Base-by-base conservation (phyloP, 2,329 filamentous ascomycete species). In the Grosmannia serpens region DNA sequence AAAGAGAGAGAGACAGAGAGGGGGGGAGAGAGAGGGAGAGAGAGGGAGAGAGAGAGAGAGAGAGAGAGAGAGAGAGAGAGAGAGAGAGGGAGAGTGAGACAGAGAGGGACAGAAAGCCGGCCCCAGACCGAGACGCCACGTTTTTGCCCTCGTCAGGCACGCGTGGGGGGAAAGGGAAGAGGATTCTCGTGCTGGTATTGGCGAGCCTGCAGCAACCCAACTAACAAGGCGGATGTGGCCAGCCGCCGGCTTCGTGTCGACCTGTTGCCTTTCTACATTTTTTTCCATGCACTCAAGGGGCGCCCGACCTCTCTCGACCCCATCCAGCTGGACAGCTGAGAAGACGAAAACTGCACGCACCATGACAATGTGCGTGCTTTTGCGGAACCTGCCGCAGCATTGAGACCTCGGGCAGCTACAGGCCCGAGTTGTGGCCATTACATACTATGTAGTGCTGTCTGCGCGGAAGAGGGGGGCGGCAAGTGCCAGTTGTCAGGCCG, bases 401-500 rank as follows among this genome's bases (percentile, higher is more conserved):
- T 15, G 17, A 35, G 27, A 11, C 50, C 50, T 53, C 50, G 50
- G 50, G 50, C 50, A 52, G 7, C 27, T 33, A 52, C 47, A 50
- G 22, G 27, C 20, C 26, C 24, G 49, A 29, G 49, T 29, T 15
- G 29, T 15, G 15, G 35, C 15, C 33, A 35, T 35, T 35, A 17
- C 13, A 31, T 15, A 20, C 13, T 3, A 13, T 26, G 38, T 7
- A 24, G 13, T 17, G 22, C 41, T 17, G 9, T 46, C 13, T 17
- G 20, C 17, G 5, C 27, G 41, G 13, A 24, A 26, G 10, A 22
- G 53, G 11, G 7, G 27, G 53, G 24, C 20, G 26, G 44, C 41
- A 61, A 33, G 41, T 58, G 57, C 53, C 27, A 55, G 35, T 31
- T 60, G 58, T 53, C 50, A 57, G 47, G 44, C 53, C n/a, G 24